phyloP scores from a whole-genome alignment of 495 filamentous ascomycete genomes.

The Letharia lupina region DNA sequence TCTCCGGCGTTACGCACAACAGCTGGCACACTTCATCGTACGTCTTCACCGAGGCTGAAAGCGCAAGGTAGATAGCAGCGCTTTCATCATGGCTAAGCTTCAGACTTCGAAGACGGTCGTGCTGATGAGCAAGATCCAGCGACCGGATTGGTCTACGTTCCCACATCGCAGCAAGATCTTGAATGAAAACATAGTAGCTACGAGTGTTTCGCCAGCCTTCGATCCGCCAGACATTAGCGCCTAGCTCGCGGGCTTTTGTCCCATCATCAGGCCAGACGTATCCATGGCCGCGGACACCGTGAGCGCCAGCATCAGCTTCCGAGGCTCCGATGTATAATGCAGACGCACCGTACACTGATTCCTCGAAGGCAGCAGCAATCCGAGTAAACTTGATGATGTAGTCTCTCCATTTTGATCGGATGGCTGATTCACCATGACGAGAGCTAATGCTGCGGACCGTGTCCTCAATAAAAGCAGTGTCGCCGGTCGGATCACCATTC shows the following conservation, averaged over 20 bases:
- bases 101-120: conserved; percentile 76
- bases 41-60: conserved; percentile 64
- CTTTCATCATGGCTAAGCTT: conserved; percentile 62
- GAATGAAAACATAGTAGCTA: conserved; percentile 90
- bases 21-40: conserved; percentile 87
- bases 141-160: conserved; percentile 66
- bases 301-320: conserved; percentile 56
- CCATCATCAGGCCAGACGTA: conserved; percentile 88
- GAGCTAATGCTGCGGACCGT: conserved; percentile 74
- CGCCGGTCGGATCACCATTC: conserved; percentile 71
- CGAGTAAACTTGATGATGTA: conserved; percentile 88
- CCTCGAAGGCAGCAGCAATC: conserved; percentile 88
- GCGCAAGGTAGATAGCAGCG: conserved; percentile 70
- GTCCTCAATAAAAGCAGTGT: conserved; percentile 80
- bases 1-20: conserved; percentile 78
- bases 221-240: conserved; percentile 81
- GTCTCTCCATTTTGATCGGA: conserved; percentile 81
- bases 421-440: conserved; percentile 80
- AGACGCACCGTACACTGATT: conserved; percentile 83
- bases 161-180: conserved; percentile 55
- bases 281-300: conserved; percentile 66
- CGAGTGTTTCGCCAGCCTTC: conserved; percentile 94
- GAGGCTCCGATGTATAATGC: conserved; percentile 76
- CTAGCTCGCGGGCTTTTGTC: conserved; percentile 73
- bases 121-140: conserved; percentile 82